Evolutionary conservation across 805 yeast genomes (phyloP).

Genomic region (Candida lessepsii): DNA sequence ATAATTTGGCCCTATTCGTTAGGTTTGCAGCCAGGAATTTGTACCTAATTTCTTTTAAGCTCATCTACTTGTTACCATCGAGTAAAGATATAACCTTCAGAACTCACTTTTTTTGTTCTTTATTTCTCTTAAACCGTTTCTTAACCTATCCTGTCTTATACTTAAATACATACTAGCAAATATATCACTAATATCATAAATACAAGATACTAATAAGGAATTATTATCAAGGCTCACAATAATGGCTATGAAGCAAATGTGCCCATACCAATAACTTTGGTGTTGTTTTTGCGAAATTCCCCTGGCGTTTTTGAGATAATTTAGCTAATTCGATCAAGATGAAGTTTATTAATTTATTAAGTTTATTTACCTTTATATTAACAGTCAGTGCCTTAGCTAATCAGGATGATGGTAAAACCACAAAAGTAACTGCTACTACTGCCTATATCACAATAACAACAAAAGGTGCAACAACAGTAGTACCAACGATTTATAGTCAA

Average conservation of each 20-base stretch:
- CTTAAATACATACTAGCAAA: no score
- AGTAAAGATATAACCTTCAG: no score
- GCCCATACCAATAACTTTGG: not conserved
- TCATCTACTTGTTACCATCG: no score
- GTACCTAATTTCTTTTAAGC: no score
- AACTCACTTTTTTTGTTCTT: no score
- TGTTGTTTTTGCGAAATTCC: slow-evolving; percentile 4
- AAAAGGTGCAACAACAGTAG: slow-evolving; percentile 27
- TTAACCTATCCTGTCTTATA: no score
- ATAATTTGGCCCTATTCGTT: no score
- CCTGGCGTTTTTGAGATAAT: not conserved
- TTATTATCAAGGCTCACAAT: slow-evolving; percentile 1
- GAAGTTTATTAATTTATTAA: slow-evolving; percentile 2
- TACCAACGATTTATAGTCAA: slow-evolving; percentile 25
- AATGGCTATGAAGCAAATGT: slow-evolving; percentile 5
- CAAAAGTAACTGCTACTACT: slow-evolving; percentile 21
- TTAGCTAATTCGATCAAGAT: not conserved
- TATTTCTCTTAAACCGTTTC: no score
- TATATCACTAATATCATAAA: not conserved
- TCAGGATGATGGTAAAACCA: slow-evolving; percentile 4
- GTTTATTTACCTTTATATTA: not conserved
- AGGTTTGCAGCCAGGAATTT: no score
- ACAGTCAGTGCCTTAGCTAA: not conserved
- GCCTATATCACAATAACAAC: slow-evolving; percentile 36
- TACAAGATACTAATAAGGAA: not conserved